phyloP scores from a whole-genome alignment of 2,329 filamentous ascomycete genomes.

The Cyphellophora europaea region DNA sequence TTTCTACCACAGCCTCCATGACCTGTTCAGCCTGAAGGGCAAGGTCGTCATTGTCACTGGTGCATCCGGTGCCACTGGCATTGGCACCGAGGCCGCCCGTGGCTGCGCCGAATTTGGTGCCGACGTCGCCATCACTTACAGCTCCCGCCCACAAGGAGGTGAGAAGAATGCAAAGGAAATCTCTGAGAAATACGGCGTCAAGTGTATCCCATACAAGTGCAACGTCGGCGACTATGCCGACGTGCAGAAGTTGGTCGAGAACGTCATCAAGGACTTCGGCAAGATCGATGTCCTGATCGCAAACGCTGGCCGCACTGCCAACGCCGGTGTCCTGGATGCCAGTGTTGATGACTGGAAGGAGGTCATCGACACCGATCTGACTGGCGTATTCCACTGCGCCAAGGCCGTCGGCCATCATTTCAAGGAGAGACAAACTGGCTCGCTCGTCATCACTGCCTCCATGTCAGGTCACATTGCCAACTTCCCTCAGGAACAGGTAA shows the following conservation, averaged over 20 bases:
- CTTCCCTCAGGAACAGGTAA: slow-evolving; percentile 51
- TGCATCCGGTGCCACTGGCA: slow-evolving; percentile 43
- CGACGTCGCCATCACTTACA: slow-evolving; percentile 58
- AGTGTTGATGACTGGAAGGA: slow-evolving; percentile 63
- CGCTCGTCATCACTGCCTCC: slow-evolving; percentile 57
- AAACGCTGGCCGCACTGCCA: slow-evolving; percentile 62
- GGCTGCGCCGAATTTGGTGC: slow-evolving; percentile 57
- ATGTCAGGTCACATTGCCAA: slow-evolving; percentile 50
- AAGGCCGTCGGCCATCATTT: slow-evolving; percentile 79
- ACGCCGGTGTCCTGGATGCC: slow-evolving; percentile 59
- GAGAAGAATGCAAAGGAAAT: slow-evolving; percentile 59
- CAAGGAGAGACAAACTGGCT: slow-evolving; percentile 55
- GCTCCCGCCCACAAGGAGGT: slow-evolving; percentile 51
- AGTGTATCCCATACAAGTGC: slow-evolving; percentile 60
- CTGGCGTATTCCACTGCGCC: slow-evolving; percentile 76
- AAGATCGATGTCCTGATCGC: slow-evolving; percentile 59
- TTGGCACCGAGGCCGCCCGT: slow-evolving; percentile 58
- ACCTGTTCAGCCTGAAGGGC: slow-evolving; percentile 39
- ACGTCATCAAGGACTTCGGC: slow-evolving; percentile 60
- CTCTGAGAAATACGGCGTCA: slow-evolving; percentile 50
- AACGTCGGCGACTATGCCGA: slow-evolving; percentile 48
- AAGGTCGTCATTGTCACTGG: slow-evolving; percentile 39
- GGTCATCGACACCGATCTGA: slow-evolving; percentile 79
- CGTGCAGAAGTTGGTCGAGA: slow-evolving; percentile 47
- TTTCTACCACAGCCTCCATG: slow-evolving; percentile 21